Evolutionary conservation across 1,284 basidiomycete genomes (phyloP).

Genomic region (Peniophora sp.): DNA sequence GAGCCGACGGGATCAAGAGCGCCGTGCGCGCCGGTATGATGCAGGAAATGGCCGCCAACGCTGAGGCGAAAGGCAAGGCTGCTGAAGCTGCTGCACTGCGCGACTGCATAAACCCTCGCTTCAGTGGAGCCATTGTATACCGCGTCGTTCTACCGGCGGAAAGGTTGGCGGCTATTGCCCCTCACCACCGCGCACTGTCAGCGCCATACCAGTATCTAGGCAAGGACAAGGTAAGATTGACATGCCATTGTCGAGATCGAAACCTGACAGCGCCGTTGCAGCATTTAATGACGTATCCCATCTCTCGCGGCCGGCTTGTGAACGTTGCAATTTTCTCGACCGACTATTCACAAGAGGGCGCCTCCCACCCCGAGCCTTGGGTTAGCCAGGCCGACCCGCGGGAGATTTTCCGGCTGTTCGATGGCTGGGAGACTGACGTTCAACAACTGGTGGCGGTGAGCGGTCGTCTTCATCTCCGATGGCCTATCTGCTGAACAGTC

Average conservation of each 20-base stretch:
- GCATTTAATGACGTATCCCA: conserved; percentile 36
- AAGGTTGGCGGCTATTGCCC: conserved; percentile 20
- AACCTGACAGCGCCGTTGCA: conserved; percentile 9
- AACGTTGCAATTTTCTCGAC: conserved; percentile 33
- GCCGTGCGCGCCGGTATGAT: conserved; percentile 17
- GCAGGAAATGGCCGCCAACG: conserved; percentile 13
- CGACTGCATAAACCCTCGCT: conserved; percentile 21
- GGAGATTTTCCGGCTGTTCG: conserved; percentile 21
- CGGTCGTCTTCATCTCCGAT: background rate
- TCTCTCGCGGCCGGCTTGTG: conserved; percentile 30
- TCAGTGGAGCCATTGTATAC: conserved; percentile 32
- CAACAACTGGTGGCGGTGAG: conserved; percentile 30
- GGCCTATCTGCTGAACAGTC: too few relatives aligned
- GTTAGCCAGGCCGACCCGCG: conserved; percentile 20
- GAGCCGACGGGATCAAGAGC: conserved; percentile 36
- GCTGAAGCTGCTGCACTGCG: conserved; percentile 12
- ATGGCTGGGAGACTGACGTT: conserved; percentile 33
- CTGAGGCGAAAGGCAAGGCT: conserved; percentile 8
- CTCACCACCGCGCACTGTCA: conserved; percentile 23
- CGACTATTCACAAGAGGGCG: conserved; percentile 25
- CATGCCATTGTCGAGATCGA: background rate
- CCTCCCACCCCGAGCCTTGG: conserved; percentile 25
- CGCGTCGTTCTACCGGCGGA: conserved; percentile 29
- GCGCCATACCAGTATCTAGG: conserved; percentile 32
- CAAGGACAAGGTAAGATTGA: conserved; percentile 24